These are phyloP conservation scores for Fusarium sp. DNA, from an alignment of 2,329 filamentous ascomycete species.

Conservation along the genomic window DNA sequence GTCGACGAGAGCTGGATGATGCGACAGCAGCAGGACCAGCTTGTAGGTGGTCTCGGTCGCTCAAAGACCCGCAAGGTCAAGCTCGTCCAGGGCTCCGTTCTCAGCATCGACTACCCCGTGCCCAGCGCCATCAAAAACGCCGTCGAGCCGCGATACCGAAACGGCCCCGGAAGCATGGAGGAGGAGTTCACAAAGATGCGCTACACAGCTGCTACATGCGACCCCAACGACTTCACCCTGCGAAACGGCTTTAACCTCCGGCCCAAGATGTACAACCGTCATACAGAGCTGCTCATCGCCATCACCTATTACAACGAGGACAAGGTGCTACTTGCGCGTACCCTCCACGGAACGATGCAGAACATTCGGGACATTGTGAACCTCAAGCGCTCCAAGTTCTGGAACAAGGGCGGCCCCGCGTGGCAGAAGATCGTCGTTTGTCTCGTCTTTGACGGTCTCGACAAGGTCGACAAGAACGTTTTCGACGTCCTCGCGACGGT, in stretches of 20 bases:
- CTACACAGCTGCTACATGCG: slow-evolving; percentile 40
- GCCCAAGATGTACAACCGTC: slow-evolving; percentile 40
- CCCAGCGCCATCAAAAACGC: slow-evolving; percentile 42
- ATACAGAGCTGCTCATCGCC: slow-evolving; percentile 39
- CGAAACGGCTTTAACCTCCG: slow-evolving; percentile 40
- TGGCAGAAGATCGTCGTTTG: slow-evolving; percentile 42
- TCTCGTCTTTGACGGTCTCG: slow-evolving; percentile 39
- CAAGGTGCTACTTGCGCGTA: slow-evolving; percentile 40
- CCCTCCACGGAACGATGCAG: slow-evolving; percentile 38
- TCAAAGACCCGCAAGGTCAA: slow-evolving; percentile 39
- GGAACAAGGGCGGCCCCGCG: slow-evolving; percentile 39
- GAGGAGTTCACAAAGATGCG: slow-evolving; percentile 41
- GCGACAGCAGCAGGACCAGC: slow-evolving; percentile 32
- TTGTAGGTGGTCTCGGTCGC: slow-evolving; percentile 30
- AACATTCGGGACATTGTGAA: slow-evolving; percentile 41
- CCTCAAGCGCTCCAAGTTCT: slow-evolving; percentile 39
- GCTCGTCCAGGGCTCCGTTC: slow-evolving; percentile 39
- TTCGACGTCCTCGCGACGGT: slow-evolving; percentile 39
- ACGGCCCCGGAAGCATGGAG: slow-evolving; percentile 26
- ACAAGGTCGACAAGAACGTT: slow-evolving; percentile 41
- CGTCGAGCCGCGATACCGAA: slow-evolving; percentile 34
- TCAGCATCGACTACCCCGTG: slow-evolving; percentile 40
- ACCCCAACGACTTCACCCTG: slow-evolving; percentile 40
- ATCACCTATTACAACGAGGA: slow-evolving; percentile 42
- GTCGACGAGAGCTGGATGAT: slow-evolving; percentile 39